Conservation (phyloP, 495 filamentous ascomycete species). For the Bryoglossum gracile region DNA sequence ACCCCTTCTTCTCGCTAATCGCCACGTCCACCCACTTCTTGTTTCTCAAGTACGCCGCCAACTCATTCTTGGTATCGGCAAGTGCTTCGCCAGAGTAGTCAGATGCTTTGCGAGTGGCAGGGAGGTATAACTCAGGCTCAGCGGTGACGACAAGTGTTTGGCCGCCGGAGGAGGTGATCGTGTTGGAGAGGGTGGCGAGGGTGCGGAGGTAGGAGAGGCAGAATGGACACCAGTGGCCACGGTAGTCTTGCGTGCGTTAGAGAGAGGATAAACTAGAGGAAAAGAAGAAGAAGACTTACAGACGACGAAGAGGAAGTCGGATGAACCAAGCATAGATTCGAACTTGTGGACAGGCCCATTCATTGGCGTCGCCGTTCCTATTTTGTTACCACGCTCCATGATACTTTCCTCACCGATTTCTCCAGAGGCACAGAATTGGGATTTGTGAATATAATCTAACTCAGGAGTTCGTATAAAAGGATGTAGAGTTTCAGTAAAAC, state of each 20-base stretch:
- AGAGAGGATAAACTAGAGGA: background rate
- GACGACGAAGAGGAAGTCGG: background rate
- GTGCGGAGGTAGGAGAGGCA: conserved; percentile 22
- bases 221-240: conserved; percentile 25
- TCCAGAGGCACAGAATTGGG: no score
- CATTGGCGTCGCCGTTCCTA: no score
- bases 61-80: conserved; percentile 11
- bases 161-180: conserved; percentile 15
- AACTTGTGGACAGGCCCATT: background rate
- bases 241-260: conserved; percentile 12
- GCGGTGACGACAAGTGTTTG: conserved; percentile 18
- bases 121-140: conserved; percentile 3
- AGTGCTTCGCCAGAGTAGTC: conserved; percentile 15
- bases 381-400: no score
- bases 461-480: no score
- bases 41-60: conserved; percentile 12
- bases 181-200: conserved; percentile 8
- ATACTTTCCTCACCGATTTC: no score
- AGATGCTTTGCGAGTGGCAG: background rate
- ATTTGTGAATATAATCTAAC: no score
- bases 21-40: conserved; percentile 17
- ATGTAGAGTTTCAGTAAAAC: no score
- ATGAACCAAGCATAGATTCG: background rate
- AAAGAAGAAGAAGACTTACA: background rate
- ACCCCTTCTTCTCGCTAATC: conserved; percentile 21